Base-by-base conservation (phyloP, 352 stramenopile genomes). In the Globisporangium viniferum region DNA sequence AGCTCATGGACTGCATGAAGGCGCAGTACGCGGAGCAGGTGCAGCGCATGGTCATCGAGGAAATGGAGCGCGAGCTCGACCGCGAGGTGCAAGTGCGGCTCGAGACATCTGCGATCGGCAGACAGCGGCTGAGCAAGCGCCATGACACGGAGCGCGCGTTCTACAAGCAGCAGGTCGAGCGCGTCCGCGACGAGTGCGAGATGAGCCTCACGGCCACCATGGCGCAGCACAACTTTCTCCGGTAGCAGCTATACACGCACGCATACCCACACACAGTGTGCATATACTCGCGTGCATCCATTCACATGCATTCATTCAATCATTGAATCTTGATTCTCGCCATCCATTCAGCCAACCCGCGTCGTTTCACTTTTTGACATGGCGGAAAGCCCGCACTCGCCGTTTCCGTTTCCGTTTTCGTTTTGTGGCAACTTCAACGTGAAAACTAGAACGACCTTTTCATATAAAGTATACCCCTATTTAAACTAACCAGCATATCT, bases 1-100 rank as follows among this genome's bases (percentile, higher is more conserved):
- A 91, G 64, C 70, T 94, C 31, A 65, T 94, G 15, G 79, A 94
- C 36, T 82, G 80, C 62, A 91, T 85, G 70, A 92, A 93, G 48
- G 48, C 60, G 0, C 67, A 76, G 35, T 91, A 94, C 61, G 73
- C 70, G 7, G 69, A 77, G 54, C 84, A 92, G 53, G 62, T 92
- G 18, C 73, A 83, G 46, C 4, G 69, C 33, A 72, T 92, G 64
- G 71, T 89, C 5, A 55, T 77, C 22, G 82, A 91, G 55, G 86
- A 94, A 58, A 68, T 91, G 66, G 71, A 85, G 57, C 81, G 84
- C 8, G 86, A 94, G 70, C 67, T 89, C 49, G 77, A 75, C 39
- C 79, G 86, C 27, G 76, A 91, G 62, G 77, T 90, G 33, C 68
- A 80, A 15, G 57, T 87, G 63, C 73, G 76, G 0, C 63, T 91